Conservation (phyloP, 164 flowering plant species). For the Paratinospora sagittata region DNA sequence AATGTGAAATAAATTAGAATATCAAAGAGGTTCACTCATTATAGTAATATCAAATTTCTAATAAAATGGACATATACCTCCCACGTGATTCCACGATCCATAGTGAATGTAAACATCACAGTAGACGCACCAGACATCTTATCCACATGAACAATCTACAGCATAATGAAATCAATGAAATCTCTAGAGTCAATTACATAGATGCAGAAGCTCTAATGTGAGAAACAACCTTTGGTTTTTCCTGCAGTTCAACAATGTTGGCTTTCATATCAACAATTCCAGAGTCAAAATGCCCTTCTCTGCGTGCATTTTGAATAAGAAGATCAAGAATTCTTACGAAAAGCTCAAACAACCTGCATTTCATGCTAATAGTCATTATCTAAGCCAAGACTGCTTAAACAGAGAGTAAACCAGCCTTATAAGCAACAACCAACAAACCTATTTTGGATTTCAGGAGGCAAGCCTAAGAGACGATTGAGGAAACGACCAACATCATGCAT, state of each 20-base stretch:
- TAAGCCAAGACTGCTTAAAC: neutral
- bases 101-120: slow-evolving; percentile 66
- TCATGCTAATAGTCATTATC: slow-evolving; percentile 8
- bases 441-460: slow-evolving; percentile 95
- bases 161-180: slow-evolving; percentile 19
- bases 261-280: slow-evolving; percentile 96
- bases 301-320: slow-evolving; percentile 77
- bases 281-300: slow-evolving; percentile 85
- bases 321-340: slow-evolving; percentile 80
- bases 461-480: slow-evolving; percentile 84
- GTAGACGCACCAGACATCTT: slow-evolving; percentile 86
- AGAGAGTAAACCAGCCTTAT: neutral
- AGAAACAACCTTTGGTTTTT: slow-evolving; percentile 66
- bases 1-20: neutral
- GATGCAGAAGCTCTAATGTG: slow-evolving; percentile 1
- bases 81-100: slow-evolving; percentile 94
- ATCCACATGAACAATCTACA: slow-evolving; percentile 91
- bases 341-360: slow-evolving; percentile 80
- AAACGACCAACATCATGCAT: slow-evolving; percentile 99
- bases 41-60: neutral
- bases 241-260: slow-evolving; percentile 55
- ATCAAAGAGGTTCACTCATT: neutral
- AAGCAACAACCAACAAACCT: slow-evolving; percentile 37
- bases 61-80: slow-evolving; percentile 47
- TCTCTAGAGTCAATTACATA: neutral